Base-by-base conservation (phyloP, 164 flowering plant genomes). In the Paratinospora sagittata region DNA sequence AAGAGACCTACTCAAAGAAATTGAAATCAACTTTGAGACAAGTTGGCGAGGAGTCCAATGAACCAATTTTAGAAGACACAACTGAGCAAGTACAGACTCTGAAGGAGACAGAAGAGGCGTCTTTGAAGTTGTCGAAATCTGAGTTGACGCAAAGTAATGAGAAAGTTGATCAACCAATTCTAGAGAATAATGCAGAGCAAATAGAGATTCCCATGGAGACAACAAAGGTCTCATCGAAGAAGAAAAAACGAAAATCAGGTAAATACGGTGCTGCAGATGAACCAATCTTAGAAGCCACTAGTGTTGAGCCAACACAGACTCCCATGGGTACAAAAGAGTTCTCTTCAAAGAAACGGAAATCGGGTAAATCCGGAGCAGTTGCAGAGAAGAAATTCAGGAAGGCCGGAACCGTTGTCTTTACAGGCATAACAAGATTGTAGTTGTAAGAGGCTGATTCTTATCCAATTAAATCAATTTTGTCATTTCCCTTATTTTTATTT, bases 281-380 rank as follows among this genome's bases (percentile, higher is more conserved):
- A 33, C 30, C 26, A 45, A 27, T 52, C 16, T n/a, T 13, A 6
- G 80, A 70, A 52, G 58, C 47, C 65, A 43, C 27, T 3, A 58
- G 9, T n/a, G n/a, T n/a, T 24, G 45, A 79, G 36, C 75, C 66
- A 27, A 68, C 49, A 2, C 70, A 75, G 19, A 23, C 65, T 33
- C 16, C 64, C 47, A 67, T 45, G 64, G 76, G 63, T 71, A 14
- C 3, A 58, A 78, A 62, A 61, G 75, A 78, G 71, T 23, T 69
- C 14, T 64, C 80, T 27, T 74, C 81, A 12, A 87, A 80, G 80
- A 89, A 89, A 73, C 73, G 91, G 8, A 89, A 86, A 76, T 78
- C 86, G 2, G 62, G 74, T 45, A 84, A 83, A 74, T 73, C 82
- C 11, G 72, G 66, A 70, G 77, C 67, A 19, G 60, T 71, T 16